Conservation (phyloP, 306 rosid genomes). For the Coriaria nepalensis region DNA sequence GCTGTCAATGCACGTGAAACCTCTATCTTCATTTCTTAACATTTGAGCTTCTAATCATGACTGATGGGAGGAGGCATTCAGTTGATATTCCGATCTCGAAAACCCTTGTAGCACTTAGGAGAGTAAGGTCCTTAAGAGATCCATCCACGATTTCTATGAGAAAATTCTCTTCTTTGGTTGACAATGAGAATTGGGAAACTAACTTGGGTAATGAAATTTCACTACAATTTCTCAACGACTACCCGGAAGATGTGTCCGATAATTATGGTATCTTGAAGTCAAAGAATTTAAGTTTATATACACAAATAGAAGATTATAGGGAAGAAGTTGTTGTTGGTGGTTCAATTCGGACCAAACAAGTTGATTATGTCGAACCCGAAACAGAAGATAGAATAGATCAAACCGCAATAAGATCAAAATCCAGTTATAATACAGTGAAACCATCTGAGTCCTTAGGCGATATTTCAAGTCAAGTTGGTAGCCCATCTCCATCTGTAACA, state of each 20-base stretch:
- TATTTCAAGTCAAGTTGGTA: constrained; percentile 21
- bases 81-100: constrained; percentile 77
- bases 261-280: constrained; percentile 15
- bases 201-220: constrained; percentile 41
- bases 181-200: constrained; percentile 68
- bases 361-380: constrained; percentile 17
- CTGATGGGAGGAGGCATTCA: constrained; percentile 75
- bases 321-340: constrained; percentile 7
- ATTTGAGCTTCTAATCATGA: constrained; percentile 19
- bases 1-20: constrained; percentile 10
- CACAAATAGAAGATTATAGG: constrained; percentile 17
- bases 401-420: constrained; percentile 14
- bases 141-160: constrained; percentile 61
- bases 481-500: constrained; percentile 37
- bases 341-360: constrained; percentile 9
- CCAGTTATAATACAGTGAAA: constrained; percentile 16
- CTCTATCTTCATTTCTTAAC: neutral
- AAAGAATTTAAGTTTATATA: constrained; percentile 20
- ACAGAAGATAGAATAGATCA: constrained; percentile 25
- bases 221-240: constrained; percentile 27
- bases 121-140: constrained; percentile 83
- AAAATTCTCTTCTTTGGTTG: constrained; percentile 44
- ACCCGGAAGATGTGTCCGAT: constrained; percentile 24
- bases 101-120: constrained; percentile 63
- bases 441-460: constrained; percentile 23